Base-by-base conservation (phyloP, 768 basidiomycete species). In the Thelephora aurantiotincta region DNA sequence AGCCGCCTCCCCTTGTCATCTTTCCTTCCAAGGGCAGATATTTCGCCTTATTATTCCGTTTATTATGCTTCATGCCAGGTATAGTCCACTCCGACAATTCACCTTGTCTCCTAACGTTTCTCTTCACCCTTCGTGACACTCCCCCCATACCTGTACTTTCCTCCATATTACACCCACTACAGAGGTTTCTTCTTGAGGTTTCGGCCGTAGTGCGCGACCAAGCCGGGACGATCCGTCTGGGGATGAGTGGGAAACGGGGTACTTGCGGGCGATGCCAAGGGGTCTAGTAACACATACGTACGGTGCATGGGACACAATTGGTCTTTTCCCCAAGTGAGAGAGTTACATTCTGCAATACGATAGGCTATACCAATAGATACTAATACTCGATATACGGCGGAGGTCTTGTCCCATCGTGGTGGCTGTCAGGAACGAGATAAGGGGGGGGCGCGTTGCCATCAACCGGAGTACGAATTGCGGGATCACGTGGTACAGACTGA, bases 381-480 rank as follows among this genome's bases (percentile, higher is more conserved):
- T 30, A 30, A 30, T 30, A 30, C 9, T 41, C 38, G 38, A 41
- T 41, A 14, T 41, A 41, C 22, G 38, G 38, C 2, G 38, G 38
- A 18, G 38, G 38, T 14, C 38, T 22, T 11, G 38, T 41, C 16
- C 38, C 38, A 41, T 41, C 38, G 37, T 38, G 37, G 30, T 52
- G 52, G 16, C 43, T 48, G 33, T 70, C 73, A 20, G 78, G 74
- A 41, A 78, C 73, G 48, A 80, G 70, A 63, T 89, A 89, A 13
- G 85, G 85, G 9, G 85, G 85, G 12, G 86, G 82, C n/a, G 85
- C 82, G 55, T 80, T 67, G 33, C 70, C 71, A 57, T 76, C 70
- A 7, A 42, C 45, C 19, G 50, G 46, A 18, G 49, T 11, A 5
- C 33, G 18, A 38, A 42, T 16, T 44, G 46, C 7, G 26, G 45